phyloP scores from a whole-genome alignment of 2,329 filamentous ascomycete genomes.

The Lasiodiplodia sp. region DNA sequence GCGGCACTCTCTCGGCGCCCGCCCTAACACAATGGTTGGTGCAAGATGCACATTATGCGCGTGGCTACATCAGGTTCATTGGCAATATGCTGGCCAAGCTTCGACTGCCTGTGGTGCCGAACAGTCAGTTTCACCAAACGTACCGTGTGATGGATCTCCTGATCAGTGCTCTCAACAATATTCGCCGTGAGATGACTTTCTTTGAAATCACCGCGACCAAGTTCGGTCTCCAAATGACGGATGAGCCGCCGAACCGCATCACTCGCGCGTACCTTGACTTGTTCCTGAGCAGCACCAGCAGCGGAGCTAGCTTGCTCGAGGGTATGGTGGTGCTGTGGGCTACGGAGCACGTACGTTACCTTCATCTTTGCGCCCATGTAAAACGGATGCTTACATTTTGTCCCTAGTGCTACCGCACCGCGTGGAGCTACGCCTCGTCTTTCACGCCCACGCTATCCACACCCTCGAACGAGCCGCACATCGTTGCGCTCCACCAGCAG shows the following conservation, averaged over 20 bases:
- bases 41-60: conserved; percentile 75
- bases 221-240: conserved; percentile 63
- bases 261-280: conserved; percentile 65
- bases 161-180: conserved; percentile 69
- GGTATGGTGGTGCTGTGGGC: conserved; percentile 77
- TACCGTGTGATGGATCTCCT: conserved; percentile 68
- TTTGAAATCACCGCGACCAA: conserved; percentile 69
- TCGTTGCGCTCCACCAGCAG: conserved; percentile 57
- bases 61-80: conserved; percentile 72
- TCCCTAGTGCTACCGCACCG: conserved; percentile 53
- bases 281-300: conserved; percentile 63
- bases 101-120: conserved; percentile 58
- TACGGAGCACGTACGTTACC: conserved; percentile 66
- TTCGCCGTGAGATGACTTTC: conserved; percentile 71
- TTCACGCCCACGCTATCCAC: conserved; percentile 50
- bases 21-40: conserved; percentile 71
- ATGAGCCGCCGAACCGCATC: conserved; percentile 54
- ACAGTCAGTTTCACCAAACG: conserved; percentile 56
- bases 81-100: conserved; percentile 70
- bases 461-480: conserved; percentile 51
- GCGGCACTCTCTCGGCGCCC: conserved; percentile 64
- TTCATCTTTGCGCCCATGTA: background rate
- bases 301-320: conserved; percentile 65
- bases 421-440: conserved; percentile 57
- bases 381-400: background rate